Evolutionary conservation across 2,329 filamentous ascomycete species (phyloP).

Genomic region (Chaetomium sp.): DNA sequence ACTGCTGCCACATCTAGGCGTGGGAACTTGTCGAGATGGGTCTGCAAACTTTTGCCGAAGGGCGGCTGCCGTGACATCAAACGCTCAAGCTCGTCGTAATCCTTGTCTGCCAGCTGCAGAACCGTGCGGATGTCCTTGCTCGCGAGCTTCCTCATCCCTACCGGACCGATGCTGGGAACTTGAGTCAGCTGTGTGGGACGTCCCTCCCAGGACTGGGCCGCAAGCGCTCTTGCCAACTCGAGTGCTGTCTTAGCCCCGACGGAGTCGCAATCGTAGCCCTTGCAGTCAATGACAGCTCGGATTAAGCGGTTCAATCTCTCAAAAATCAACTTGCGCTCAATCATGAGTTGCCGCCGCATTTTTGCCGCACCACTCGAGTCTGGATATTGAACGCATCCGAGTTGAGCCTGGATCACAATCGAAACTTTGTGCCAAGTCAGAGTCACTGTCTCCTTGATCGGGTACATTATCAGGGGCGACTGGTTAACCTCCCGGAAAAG

Average conservation of each 20-base stretch:
- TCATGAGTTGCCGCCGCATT: constrained; percentile 57
- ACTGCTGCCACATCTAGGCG: constrained; percentile 48
- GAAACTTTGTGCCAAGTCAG: constrained; percentile 73
- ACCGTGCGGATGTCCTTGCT: constrained; percentile 71
- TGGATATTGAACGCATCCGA: constrained; percentile 67
- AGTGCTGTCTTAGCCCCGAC: constrained; percentile 68
- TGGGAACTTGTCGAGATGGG: constrained; percentile 71
- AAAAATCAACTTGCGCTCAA: constrained; percentile 66
- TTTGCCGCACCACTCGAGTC: constrained; percentile 52
- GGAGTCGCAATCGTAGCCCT: constrained; percentile 62
- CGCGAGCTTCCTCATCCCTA: constrained; percentile 72
- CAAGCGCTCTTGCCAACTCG: constrained; percentile 75
- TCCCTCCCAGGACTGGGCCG: constrained; percentile 78
- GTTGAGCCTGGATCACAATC: constrained; percentile 73
- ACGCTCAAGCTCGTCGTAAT: constrained; percentile 74
- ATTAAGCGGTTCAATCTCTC: constrained; percentile 69
- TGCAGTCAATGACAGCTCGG: constrained; percentile 76
- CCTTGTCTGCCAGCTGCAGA: constrained; percentile 65
- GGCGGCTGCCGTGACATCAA: constrained; percentile 79
- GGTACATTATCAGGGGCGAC: constrained; percentile 67
- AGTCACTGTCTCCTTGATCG: constrained; percentile 68
- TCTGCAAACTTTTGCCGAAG: constrained; percentile 71
- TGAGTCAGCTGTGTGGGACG: constrained; percentile 81
- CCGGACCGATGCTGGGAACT: constrained; percentile 74
- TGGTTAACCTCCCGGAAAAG: constrained; percentile 74